Base-by-base conservation (phyloP, 768 basidiomycete species). In the Phlegmacium glaucopus region DNA sequence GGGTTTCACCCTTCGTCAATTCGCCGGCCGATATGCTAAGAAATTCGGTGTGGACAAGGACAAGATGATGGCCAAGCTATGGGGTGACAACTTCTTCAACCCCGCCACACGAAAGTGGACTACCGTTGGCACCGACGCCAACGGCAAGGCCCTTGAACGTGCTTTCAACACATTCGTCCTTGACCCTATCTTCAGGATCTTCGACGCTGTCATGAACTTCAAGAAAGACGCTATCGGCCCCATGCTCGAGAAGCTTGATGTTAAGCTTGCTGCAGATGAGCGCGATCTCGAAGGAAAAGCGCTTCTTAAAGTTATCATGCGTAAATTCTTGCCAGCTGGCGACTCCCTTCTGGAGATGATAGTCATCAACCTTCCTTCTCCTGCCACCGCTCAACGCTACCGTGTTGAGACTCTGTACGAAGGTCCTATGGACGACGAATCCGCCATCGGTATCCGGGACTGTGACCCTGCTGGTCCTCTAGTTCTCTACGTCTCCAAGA, bases 51-150 rank as follows among this genome's bases (percentile, higher is more conserved):
- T 97, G 15, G 90, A 94, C 74, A 94, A 94, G 76, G 88, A 90
- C 55, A 98, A 98, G 82, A 92, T 99, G 83, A 95, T 99, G 88
- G 59, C 69, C 51, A 94, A 89, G 74, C 83, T 99, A 39, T 99
- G 96, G 96, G 96, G 96, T 45, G 96, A 99, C 79, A 97, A 97
- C 78, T 99, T 75, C 78, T 98, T 98, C 82, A 99, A 98, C 79
- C 90, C 94, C 47, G 78, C 83, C 45, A 97, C 94, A 32, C 84
- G 84, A 70, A 99, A 99, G 73, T 98, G 96, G 96, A 80, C 91
- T 15, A 92, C 89, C 42, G 89, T 85, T 67, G 50, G 68, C 54
- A 71, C 70, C 17, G 85, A 83, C 54, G 80, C 83, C 46, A 87
- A 94, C 58, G 93, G 92, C 62, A 94, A 94, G 66, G 70, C 68